These are phyloP conservation scores for Trametes sanguinea DNA, from an alignment of 768 basidiomycete genomes.

Conservation along the genomic window DNA sequence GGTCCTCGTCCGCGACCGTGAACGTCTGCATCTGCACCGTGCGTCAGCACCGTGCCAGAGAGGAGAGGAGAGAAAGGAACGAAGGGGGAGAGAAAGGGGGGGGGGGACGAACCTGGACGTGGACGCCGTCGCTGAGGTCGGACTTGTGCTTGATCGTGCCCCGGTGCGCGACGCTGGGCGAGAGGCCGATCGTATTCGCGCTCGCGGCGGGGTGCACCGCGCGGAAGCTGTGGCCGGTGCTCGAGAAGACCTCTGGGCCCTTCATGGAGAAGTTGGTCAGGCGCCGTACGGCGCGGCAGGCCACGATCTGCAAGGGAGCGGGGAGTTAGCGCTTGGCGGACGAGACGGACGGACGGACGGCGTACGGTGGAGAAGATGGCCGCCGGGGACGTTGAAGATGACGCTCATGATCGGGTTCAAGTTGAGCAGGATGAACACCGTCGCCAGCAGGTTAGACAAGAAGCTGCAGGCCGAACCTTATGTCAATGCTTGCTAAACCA, in stretches of 20 bases:
- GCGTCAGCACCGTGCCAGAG: neutral
- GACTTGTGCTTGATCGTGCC: constrained; percentile 34
- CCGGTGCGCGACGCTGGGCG: constrained; percentile 15
- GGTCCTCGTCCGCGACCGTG: constrained; percentile 28
- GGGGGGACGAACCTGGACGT: constrained; percentile 49
- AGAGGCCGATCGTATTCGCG: constrained; percentile 22
- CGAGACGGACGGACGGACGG: neutral
- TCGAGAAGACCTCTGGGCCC: constrained; percentile 48
- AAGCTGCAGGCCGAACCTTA: constrained; percentile 32
- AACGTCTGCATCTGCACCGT: constrained; percentile 66
- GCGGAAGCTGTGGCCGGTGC: constrained; percentile 54
- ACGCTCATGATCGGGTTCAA: constrained; percentile 74
- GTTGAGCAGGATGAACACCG: constrained; percentile 62
- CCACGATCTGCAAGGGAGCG: constrained; percentile 54
- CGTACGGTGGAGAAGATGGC: constrained; percentile 69
- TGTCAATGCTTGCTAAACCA: neutral
- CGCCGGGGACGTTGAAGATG: constrained; percentile 73
- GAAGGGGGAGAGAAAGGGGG: neutral
- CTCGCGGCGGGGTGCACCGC: constrained; percentile 41
- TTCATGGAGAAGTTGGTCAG: constrained; percentile 57
- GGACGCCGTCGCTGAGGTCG: constrained; percentile 47
- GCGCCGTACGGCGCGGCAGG: constrained; percentile 62
- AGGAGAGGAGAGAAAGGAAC: neutral
- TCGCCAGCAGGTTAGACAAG: constrained; percentile 44
- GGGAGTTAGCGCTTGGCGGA: neutral